These are phyloP conservation scores for Globisporangium paddicum DNA, from an alignment of 352 stramenopile species.

Conservation along the genomic window DNA sequence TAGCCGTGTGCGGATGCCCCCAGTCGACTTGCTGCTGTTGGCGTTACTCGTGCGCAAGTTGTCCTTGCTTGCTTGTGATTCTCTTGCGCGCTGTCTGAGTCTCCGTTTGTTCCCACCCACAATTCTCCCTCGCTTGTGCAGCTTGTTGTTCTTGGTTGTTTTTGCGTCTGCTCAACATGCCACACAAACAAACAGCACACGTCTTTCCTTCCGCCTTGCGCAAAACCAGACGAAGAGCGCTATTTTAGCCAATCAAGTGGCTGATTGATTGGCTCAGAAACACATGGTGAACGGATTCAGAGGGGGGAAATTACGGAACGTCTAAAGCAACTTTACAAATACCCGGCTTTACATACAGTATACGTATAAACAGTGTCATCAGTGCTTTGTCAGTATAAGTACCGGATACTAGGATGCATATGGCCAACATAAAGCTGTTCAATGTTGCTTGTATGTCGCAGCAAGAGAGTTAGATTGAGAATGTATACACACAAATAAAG, in stretches of 20 bases:
- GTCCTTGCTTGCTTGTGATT: neutral
- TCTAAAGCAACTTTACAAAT: too few relatives aligned
- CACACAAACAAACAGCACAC: too few relatives aligned
- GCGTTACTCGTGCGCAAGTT: neutral
- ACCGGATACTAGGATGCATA: too few relatives aligned
- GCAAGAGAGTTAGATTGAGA: too few relatives aligned
- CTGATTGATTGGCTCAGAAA: neutral
- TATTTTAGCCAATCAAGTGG: neutral
- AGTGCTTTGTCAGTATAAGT: too few relatives aligned
- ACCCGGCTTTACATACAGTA: too few relatives aligned
- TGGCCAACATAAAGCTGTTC: too few relatives aligned
- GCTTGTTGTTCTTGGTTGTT: neutral
- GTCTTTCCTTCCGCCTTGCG: slow-evolving; percentile 1
- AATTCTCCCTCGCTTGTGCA: neutral
- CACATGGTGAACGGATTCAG: neutral
- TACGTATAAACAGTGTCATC: too few relatives aligned
- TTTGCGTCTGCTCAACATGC: neutral
- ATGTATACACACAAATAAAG: too few relatives aligned
- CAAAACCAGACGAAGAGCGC: neutral
- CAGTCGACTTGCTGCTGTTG: neutral
- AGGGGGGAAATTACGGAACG: too few relatives aligned
- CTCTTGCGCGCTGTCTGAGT: neutral
- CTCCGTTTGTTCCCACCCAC: slow-evolving; percentile 1
- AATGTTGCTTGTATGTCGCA: too few relatives aligned
- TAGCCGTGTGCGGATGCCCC: neutral